These are phyloP conservation scores for Rostrohypoxylon terebratum DNA, from an alignment of 495 filamentous ascomycete genomes.

Conservation along the genomic window DNA sequence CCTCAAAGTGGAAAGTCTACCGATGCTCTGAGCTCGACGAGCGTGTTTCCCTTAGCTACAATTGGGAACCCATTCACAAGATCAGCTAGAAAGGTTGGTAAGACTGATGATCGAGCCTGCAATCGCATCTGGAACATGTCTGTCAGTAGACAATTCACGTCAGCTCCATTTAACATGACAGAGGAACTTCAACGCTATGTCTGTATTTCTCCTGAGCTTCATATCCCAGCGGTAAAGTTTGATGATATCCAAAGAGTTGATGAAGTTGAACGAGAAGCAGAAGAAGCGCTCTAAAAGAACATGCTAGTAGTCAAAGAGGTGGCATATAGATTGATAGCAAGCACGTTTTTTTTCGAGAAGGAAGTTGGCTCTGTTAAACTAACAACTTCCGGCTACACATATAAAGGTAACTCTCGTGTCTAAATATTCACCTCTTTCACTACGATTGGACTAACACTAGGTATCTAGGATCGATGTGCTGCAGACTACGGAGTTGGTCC, in stretches of 20 bases:
- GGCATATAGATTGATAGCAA: background rate
- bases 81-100: background rate
- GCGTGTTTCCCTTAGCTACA: background rate
- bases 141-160: background rate
- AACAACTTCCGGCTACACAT: background rate
- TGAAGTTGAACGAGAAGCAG: slow-evolving; percentile 10
- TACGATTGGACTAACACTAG: background rate
- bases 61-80: background rate
- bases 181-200: background rate
- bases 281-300: slow-evolving; percentile 7
- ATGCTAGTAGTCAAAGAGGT: slow-evolving; percentile 3
- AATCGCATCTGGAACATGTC: background rate
- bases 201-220: background rate
- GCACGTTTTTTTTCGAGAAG: slow-evolving; percentile 11
- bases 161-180: too few relatives aligned
- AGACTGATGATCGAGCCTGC: background rate
- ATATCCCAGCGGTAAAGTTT: slow-evolving; percentile 1
- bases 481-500: background rate
- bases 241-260: slow-evolving; percentile 6
- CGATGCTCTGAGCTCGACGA: background rate
- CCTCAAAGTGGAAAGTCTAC: background rate
- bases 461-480: background rate
- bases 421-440: background rate
- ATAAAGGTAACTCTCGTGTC: background rate
- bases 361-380: background rate